These are phyloP conservation scores for Pinus tabuliformis DNA, from an alignment of 75 land plant genomes.

Conservation along the genomic window DNA sequence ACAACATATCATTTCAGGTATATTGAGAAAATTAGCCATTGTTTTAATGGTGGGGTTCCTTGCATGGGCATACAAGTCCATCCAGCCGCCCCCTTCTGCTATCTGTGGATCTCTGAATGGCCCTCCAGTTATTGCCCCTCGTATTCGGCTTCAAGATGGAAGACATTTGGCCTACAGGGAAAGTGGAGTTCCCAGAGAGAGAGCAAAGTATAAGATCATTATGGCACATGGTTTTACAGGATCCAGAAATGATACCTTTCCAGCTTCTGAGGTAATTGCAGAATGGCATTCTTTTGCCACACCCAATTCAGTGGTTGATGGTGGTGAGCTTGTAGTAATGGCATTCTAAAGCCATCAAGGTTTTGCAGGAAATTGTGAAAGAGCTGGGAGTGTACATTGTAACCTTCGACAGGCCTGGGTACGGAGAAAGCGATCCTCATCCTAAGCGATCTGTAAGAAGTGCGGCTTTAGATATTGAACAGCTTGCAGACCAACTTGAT, in stretches of 20 bases:
- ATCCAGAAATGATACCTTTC: constrained; percentile 37
- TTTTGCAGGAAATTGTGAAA: constrained; percentile 54
- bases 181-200: constrained; percentile 59
- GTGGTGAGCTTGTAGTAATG: not conserved
- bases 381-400: constrained; percentile 64
- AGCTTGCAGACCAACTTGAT: constrained; percentile 71
- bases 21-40: constrained; percentile 9
- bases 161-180: constrained; percentile 85
- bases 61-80: constrained; percentile 45
- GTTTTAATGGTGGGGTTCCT: constrained; percentile 22
- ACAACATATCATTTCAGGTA: constrained; percentile 16
- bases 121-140: constrained; percentile 71
- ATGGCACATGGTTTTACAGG: constrained; percentile 59
- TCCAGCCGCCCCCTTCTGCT: constrained; percentile 55
- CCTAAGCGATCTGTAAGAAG: constrained; percentile 57
- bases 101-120: constrained; percentile 75
- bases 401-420: constrained; percentile 88
- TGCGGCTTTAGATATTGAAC: constrained; percentile 69
- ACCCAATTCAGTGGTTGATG: not conserved
- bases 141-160: constrained; percentile 78
- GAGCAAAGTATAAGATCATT: constrained; percentile 69
- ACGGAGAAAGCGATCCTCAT: constrained; percentile 93
- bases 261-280: constrained; percentile 31
- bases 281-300: not conserved
- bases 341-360: not conserved